These are phyloP conservation scores for Lactifluus subvellereus DNA, from an alignment of 768 basidiomycete species.

Conservation along the genomic window DNA sequence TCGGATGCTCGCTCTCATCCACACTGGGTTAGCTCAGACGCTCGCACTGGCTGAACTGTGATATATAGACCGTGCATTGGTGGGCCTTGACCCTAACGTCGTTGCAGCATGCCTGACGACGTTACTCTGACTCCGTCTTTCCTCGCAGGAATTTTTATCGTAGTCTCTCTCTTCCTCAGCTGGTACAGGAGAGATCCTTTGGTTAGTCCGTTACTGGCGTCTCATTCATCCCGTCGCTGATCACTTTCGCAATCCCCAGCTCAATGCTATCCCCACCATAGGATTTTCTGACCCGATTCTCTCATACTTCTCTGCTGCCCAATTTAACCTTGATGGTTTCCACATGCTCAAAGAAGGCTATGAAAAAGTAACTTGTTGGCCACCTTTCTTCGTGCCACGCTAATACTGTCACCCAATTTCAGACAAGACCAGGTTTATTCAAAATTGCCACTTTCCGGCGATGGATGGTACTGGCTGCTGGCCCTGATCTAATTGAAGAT, in stretches of 20 bases:
- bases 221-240: neutral
- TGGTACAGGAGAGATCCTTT: constrained; percentile 9
- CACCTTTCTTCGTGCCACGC: neutral
- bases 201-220: neutral
- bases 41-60: too few species aligned
- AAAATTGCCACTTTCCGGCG: constrained; percentile 39
- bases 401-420: neutral
- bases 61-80: too few species aligned
- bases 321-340: constrained; percentile 26
- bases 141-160: neutral
- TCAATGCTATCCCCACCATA: constrained; percentile 15
- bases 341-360: constrained; percentile 34
- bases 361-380: constrained; percentile 26
- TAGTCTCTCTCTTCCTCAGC: neutral
- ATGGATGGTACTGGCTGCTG: constrained; percentile 45
- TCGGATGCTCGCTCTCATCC: too few species aligned
- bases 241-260: neutral
- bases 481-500: constrained; percentile 43
- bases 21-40: too few species aligned
- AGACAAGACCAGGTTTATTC: constrained; percentile 31
- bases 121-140: neutral
- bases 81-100: neutral
- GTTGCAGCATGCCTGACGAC: constrained; percentile 4
- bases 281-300: constrained; percentile 19
- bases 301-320: constrained; percentile 23